Conservation (phyloP, 2,329 filamentous ascomycete species). For the Mycosphaerella sp. region DNA sequence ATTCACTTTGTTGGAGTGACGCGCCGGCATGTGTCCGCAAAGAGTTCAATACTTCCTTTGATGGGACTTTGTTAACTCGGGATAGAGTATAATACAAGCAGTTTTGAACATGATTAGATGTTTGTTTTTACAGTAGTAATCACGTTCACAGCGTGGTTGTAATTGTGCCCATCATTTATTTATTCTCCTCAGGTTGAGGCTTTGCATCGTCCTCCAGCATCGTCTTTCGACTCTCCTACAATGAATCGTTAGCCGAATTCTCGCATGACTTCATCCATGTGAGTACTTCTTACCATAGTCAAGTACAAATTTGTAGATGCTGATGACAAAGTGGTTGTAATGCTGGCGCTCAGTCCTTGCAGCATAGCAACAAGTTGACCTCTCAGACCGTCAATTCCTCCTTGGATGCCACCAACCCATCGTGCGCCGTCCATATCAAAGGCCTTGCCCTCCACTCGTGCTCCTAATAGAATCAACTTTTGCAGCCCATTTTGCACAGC, state of each 20-base stretch:
- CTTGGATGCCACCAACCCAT: constrained; percentile 71
- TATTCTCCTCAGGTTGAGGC: constrained; percentile 2
- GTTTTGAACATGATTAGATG: too few species aligned
- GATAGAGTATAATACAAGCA: too few species aligned
- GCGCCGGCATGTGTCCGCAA: too few species aligned
- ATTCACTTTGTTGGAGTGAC: too few species aligned
- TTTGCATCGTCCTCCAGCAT: constrained; percentile 70
- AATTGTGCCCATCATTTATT: neutral
- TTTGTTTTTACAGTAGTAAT: too few species aligned
- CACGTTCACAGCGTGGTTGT: neutral
- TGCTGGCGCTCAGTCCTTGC: constrained; percentile 68
- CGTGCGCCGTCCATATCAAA: constrained; percentile 68
- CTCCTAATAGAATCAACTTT: constrained; percentile 82
- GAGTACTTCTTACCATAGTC: constrained; percentile 48
- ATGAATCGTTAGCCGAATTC: too few species aligned
- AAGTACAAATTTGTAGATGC: constrained; percentile 78
- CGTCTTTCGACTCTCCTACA: constrained; percentile 63
- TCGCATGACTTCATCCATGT: too few species aligned
- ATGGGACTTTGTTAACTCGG: too few species aligned
- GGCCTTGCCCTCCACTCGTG: constrained; percentile 75
- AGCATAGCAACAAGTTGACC: constrained; percentile 76
- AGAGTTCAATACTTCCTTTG: too few species aligned
- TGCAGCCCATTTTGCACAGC: constrained; percentile 73
- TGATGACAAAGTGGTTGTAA: constrained; percentile 74
- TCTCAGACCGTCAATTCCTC: constrained; percentile 72